phyloP scores from a whole-genome alignment of 2,329 filamentous ascomycete species.

The Daldinia sp. region DNA sequence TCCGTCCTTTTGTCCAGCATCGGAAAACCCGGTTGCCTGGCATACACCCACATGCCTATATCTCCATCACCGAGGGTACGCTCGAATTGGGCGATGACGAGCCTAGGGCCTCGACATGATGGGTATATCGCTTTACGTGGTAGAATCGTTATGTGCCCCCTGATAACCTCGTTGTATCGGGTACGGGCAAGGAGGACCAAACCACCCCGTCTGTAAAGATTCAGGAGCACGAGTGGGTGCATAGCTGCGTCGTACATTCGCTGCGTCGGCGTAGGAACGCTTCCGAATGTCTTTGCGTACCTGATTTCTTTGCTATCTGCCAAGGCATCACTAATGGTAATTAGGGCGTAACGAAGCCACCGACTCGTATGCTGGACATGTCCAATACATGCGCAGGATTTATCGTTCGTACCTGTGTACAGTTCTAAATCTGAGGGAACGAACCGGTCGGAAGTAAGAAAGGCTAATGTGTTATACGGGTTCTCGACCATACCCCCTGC shows the following conservation, averaged over 20 bases:
- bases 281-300: neutral
- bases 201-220: neutral
- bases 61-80: neutral
- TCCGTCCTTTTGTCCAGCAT: neutral
- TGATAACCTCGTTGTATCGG: neutral
- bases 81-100: constrained; percentile 12
- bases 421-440: neutral
- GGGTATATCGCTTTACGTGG: neutral
- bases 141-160: neutral
- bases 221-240: neutral
- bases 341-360: constrained; percentile 5
- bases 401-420: constrained; percentile 10
- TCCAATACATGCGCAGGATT: constrained; percentile 5
- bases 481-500: constrained; percentile 17
- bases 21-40: neutral
- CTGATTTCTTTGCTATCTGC: neutral
- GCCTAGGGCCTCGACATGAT: neutral
- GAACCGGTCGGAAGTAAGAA: constrained; percentile 12
- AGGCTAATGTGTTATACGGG: neutral
- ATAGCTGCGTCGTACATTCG: neutral
- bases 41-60: constrained; percentile 26
- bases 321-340: constrained; percentile 1
- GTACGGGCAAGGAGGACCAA: constrained; percentile 10
- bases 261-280: neutral
- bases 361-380: neutral